phyloP scores from a whole-genome alignment of 1,284 basidiomycete species.

The Xerocomus minutiporus region DNA sequence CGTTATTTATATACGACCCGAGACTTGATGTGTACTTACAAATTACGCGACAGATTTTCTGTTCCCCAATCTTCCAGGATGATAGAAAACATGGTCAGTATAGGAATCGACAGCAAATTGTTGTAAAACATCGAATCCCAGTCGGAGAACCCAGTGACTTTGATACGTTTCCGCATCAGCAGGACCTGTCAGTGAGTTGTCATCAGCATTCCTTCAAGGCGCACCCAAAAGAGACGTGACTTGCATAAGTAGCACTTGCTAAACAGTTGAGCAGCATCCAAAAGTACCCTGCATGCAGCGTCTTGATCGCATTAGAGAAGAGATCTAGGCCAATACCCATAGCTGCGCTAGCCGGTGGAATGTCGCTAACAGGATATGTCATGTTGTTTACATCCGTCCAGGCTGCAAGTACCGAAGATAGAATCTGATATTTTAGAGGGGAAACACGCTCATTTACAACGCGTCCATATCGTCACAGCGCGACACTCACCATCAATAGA shows the following conservation, averaged over 20 bases:
- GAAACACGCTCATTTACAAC: not conserved
- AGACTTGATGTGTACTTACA: conserved; percentile 52
- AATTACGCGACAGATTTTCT: conserved; percentile 78
- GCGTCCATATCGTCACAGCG: conserved; percentile 3
- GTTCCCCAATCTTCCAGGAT: conserved; percentile 88
- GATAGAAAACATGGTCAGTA: conserved; percentile 81
- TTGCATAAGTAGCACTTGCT: conserved; percentile 87
- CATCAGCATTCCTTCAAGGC: conserved; percentile 5
- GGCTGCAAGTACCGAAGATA: conserved; percentile 95
- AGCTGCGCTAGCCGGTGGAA: conserved; percentile 42
- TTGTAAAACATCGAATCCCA: conserved; percentile 99
- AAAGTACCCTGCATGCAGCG: conserved; percentile 82
- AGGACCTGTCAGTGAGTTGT: conserved; percentile 57
- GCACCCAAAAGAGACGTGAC: conserved; percentile 45
- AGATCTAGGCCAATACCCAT: conserved; percentile 40
- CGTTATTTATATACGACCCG: conserved; percentile 6
- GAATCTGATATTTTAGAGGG: conserved; percentile 48
- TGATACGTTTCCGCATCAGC: conserved; percentile 96
- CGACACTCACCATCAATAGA: conserved; percentile 75
- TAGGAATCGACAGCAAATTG: conserved; percentile 92
- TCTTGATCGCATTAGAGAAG: conserved; percentile 48
- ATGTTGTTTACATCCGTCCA: conserved; percentile 79
- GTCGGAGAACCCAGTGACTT: conserved; percentile 96
- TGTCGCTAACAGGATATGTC: conserved; percentile 35
- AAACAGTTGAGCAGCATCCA: conserved; percentile 97